Evolutionary conservation across 768 basidiomycete genomes (phyloP), one percentile per base, ranked within the genome.

Genomic region (Calocybe cyanea): DNA sequence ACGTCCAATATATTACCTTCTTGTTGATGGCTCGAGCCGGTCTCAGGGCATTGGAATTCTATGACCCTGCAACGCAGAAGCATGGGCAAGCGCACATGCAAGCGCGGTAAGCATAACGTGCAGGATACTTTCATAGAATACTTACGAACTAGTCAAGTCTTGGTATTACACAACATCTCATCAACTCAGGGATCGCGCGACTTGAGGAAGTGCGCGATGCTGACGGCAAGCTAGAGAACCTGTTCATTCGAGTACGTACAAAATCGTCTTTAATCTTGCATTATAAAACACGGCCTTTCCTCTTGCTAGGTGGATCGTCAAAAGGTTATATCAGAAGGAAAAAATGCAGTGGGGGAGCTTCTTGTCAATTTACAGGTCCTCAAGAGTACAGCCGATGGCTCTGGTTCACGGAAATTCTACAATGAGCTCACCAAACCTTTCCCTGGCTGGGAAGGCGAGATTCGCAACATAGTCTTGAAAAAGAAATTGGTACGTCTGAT

Each of bases 21-120:
- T 69, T 91, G 21, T 63, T 87, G 41, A 93, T 93, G 91, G 88
- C 85, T n/a, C 80, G 91, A 21, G 83, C 80, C 32, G 92, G 86
- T 50, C 62, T 92, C 28, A 75, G 84, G 28, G 89, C 81, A 4
- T 71, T 93, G 30, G 88, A 92, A 61, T 91, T 72, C 60, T 94
- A 87, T 55, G 87, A 94, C 56, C 90, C 90, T 19, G 69, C 67
- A 20, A 87, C 81, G 11, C 68, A 81, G 64, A 91, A 90, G 62
- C 91, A 92, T 56, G 87, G 90, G 14, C 88, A 92, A 59, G 89
- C 88, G 13, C 88, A 91, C 58, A 92, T 91, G 90, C 87, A 92
- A 64, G 89, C 88, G 36, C 80, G 88, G 87, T 87, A 62, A 38
- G 77, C 50, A n/a, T 17, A 30, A 11, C 38, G 41, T 5, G 18